Conservation (phyloP, 2,329 filamentous ascomycete genomes). For the Fusarium incarnatum region DNA sequence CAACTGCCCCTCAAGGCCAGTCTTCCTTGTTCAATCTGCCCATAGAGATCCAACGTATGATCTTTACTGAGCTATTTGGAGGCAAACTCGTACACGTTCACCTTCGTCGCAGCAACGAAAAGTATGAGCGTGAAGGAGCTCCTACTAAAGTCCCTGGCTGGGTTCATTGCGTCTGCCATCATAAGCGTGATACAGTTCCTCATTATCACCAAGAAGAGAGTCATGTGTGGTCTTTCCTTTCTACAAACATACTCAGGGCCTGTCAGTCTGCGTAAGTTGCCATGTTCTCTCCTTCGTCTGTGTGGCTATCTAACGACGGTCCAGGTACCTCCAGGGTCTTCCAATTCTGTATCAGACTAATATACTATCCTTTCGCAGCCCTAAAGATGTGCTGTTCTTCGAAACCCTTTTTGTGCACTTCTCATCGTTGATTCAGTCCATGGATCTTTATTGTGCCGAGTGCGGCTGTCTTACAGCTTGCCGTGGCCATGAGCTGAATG, state of each 20-base stretch:
- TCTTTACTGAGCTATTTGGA: not conserved
- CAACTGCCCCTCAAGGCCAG: not conserved
- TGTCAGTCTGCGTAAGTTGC: conserved; percentile 20
- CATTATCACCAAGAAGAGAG: conserved; percentile 3
- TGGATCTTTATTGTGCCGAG: not conserved
- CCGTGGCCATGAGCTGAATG: no score
- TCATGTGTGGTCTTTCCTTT: conserved; percentile 6
- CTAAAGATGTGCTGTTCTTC: not conserved
- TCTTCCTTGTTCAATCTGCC: not conserved
- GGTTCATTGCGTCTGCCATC: conserved; percentile 1
- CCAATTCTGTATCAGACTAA: conserved; percentile 21
- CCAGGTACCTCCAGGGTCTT: conserved; percentile 11
- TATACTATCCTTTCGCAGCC: not conserved
- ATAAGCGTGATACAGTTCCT: not conserved
- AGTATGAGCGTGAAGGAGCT: not conserved
- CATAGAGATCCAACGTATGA: not conserved
- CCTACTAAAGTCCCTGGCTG: not conserved
- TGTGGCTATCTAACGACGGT: not conserved
- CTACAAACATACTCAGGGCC: conserved; percentile 2
- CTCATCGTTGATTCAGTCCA: not conserved
- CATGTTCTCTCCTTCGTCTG: not conserved
- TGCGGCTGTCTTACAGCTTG: not conserved
- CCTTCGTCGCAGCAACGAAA: not conserved
- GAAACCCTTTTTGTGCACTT: not conserved
- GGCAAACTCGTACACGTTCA: not conserved